Conservation (phyloP, 2,329 filamentous ascomycete genomes). For the Paramyrothecium sp. region DNA sequence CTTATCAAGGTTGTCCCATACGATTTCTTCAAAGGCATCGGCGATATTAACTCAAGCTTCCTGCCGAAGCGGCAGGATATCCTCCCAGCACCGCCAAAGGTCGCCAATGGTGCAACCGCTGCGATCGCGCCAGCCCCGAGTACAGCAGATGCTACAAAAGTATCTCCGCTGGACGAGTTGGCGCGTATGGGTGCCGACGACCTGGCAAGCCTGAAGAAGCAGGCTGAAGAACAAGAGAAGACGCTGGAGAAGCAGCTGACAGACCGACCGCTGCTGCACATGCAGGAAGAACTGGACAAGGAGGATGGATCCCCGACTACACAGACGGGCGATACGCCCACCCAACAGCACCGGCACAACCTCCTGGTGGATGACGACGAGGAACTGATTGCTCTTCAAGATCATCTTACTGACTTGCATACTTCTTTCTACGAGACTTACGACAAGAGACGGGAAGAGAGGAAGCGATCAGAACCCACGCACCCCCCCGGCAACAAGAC, state of each 20-base stretch:
- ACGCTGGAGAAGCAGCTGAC: conserved; percentile 84
- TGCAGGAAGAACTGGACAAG: conserved; percentile 88
- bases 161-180: conserved; percentile 66
- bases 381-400: conserved; percentile 75
- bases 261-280: conserved; percentile 84
- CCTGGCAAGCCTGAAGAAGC: conserved; percentile 65
- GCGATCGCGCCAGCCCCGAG: conserved; percentile 8
- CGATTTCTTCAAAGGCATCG: conserved; percentile 97
- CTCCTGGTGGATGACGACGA: conserved; percentile 84
- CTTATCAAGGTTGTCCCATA: conserved; percentile 94
- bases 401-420: conserved; percentile 75
- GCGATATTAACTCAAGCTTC: conserved; percentile 98
- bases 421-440: conserved; percentile 80
- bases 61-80: conserved; percentile 73
- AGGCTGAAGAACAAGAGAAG: conserved; percentile 84
- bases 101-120: conserved; percentile 17
- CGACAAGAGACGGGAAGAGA: conserved; percentile 50
- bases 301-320: conserved; percentile 52
- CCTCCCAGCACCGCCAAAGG: conserved; percentile 28
- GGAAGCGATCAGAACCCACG: conserved; percentile 31
- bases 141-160: conserved; percentile 16
- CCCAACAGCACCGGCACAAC: conserved; percentile 59
- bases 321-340: conserved; percentile 18
- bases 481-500: conserved; percentile 30
- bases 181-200: conserved; percentile 76